Conservation (phyloP, 495 filamentous ascomycete genomes). For the Immersiella caudata region DNA sequence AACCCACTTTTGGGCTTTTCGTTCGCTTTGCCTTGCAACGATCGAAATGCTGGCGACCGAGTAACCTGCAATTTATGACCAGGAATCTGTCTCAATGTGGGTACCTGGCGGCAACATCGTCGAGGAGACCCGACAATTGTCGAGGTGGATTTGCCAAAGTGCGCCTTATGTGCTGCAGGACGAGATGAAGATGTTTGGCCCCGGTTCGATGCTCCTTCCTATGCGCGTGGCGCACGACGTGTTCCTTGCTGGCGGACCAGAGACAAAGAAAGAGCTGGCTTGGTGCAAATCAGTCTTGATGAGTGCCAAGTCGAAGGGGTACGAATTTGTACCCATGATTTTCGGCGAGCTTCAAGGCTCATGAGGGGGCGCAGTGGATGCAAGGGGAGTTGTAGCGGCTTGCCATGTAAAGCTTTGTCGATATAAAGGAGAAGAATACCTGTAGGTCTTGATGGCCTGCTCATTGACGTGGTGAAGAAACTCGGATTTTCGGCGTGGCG, state of each 20-base stretch:
- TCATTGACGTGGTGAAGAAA: background rate
- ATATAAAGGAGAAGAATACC: too few relatives aligned
- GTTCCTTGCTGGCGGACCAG: conserved; percentile 14
- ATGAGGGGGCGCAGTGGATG: too few relatives aligned
- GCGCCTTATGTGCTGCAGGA: conserved; percentile 46
- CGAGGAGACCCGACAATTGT: conserved; percentile 22
- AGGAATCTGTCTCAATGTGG: background rate
- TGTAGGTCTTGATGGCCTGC: too few relatives aligned
- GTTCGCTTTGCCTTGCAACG: conserved; percentile 37
- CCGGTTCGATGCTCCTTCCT: conserved; percentile 41
- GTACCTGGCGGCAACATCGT: background rate
- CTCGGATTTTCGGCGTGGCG: too few relatives aligned
- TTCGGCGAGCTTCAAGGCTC: background rate
- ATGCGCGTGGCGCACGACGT: conserved; percentile 28
- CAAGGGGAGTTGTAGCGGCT: too few relatives aligned
- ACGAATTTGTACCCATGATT: conserved; percentile 23
- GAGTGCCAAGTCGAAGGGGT: conserved; percentile 5
- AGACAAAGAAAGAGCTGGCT: conserved; percentile 18
- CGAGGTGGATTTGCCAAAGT: conserved; percentile 39
- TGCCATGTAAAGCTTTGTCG: too few relatives aligned
- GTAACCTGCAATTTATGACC: conserved; percentile 15
- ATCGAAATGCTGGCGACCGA: conserved; percentile 26
- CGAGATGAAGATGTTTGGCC: conserved; percentile 47
- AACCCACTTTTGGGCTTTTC: conserved; percentile 44
- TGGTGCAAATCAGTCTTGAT: conserved; percentile 25